phyloP scores from a whole-genome alignment of 177 flowering plant genomes.

The Vitis hybrid region DNA sequence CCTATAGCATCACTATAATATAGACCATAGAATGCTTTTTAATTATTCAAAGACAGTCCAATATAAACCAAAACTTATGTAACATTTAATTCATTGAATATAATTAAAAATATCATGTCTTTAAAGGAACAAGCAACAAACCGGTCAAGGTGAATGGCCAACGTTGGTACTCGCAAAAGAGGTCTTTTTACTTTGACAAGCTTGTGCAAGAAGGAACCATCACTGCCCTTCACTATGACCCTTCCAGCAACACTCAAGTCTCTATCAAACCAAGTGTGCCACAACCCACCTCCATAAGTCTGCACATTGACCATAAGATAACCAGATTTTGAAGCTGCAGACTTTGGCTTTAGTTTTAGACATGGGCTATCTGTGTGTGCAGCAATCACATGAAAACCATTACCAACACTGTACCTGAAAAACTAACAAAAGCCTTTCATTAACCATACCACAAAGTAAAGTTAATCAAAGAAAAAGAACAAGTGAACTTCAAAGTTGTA shows the following conservation, averaged over 20 bases:
- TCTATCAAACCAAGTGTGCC: constrained; percentile 98
- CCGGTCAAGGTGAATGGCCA: constrained; percentile 97
- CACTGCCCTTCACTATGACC: constrained; percentile 65
- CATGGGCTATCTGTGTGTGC: constrained; percentile 98
- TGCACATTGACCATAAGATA: constrained; percentile 88
- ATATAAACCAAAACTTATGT: too few species aligned
- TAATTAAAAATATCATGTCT: background rate
- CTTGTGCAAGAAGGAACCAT: constrained; percentile 75
- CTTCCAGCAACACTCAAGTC: constrained; percentile 92
- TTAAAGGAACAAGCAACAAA: constrained; percentile 21
- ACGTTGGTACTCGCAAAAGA: constrained; percentile 77
- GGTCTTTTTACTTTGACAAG: constrained; percentile 92
- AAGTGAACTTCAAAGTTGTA: background rate
- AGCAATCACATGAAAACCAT: constrained; percentile 88
- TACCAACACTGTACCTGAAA: constrained; percentile 71
- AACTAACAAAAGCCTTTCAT: constrained; percentile 8
- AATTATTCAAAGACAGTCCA: too few species aligned
- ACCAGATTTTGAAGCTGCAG: constrained; percentile 74
- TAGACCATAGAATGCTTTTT: too few species aligned
- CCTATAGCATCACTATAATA: too few species aligned
- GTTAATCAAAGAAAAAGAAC: background rate
- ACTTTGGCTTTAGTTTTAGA: constrained; percentile 81
- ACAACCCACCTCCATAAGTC: constrained; percentile 94
- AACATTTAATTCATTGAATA: background rate
- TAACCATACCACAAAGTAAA: background rate